These are phyloP conservation scores for Jamesozyma spencerorum DNA, from an alignment of 805 yeast genomes.

Conservation along the genomic window DNA sequence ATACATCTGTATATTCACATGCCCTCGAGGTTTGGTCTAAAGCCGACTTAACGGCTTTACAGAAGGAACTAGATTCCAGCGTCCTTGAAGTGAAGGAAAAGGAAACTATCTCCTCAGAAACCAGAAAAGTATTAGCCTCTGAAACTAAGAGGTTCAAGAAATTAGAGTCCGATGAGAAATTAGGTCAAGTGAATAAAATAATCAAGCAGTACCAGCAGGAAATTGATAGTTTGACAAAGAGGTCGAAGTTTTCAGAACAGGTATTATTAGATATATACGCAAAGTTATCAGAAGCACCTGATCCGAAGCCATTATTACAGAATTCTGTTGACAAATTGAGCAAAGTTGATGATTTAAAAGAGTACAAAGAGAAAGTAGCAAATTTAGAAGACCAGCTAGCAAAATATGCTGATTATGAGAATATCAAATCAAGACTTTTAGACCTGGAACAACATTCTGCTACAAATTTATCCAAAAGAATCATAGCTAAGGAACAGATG, in stretches of 20 bases:
- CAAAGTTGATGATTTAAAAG: slow-evolving; percentile 43
- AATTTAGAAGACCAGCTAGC: slow-evolving; percentile 50
- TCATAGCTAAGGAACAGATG: slow-evolving; percentile 68
- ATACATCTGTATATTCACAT: slow-evolving; percentile 28
- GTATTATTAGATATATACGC: slow-evolving; percentile 68
- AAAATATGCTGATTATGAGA: slow-evolving; percentile 69
- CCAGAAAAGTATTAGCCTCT: slow-evolving; percentile 68
- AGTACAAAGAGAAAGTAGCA: slow-evolving; percentile 42
- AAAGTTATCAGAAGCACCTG: slow-evolving; percentile 81
- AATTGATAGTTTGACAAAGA: slow-evolving; percentile 70
- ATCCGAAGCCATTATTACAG: slow-evolving; percentile 75
- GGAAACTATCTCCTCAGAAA: slow-evolving; percentile 57
- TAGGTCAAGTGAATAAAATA: slow-evolving; percentile 37
- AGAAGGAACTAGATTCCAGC: slow-evolving; percentile 61
- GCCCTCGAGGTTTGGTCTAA: slow-evolving; percentile 71
- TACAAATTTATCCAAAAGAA: slow-evolving; percentile 42
- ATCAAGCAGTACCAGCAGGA: slow-evolving; percentile 76
- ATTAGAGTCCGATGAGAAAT: slow-evolving; percentile 55
- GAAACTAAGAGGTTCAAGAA: slow-evolving; percentile 78
- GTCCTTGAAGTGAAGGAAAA: slow-evolving; percentile 63
- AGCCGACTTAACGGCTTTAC: slow-evolving; percentile 61
- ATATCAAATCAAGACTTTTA: slow-evolving; percentile 51
- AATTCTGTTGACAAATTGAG: slow-evolving; percentile 56
- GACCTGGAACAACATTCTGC: slow-evolving; percentile 54
- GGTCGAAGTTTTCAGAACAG: slow-evolving; percentile 66